Percentiles rank a stretch among this genome's conserved stretches.
phyloP scores from a whole-genome alignment of 371 early-diverging fungal genomes.

The Apophysomyces trapeziformis region DNA sequence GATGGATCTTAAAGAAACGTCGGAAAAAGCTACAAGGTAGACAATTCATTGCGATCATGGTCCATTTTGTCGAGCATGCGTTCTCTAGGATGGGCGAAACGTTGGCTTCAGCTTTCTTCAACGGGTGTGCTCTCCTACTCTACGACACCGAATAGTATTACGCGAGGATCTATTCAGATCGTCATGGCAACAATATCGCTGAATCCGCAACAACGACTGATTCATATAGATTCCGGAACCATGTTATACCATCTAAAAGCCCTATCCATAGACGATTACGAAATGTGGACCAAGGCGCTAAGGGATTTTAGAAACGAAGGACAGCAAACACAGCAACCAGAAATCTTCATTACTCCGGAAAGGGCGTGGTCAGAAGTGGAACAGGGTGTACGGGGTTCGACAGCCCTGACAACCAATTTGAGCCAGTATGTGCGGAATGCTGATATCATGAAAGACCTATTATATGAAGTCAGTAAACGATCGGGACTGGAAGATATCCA shows the following conservation, averaged over 20 bases:
- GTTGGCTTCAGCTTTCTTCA: constrained; percentile 71
- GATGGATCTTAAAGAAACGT: constrained; percentile 71
- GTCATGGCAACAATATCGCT: constrained; percentile 66
- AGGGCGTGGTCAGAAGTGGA: constrained; percentile 8
- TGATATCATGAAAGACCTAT: constrained; percentile 16
- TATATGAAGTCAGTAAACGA: constrained; percentile 16
- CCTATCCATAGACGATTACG: constrained; percentile 66
- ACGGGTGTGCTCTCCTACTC: constrained; percentile 66
- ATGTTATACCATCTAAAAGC: constrained; percentile 80
- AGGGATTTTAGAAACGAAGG: constrained; percentile 17
- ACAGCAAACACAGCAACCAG: constrained; percentile 6
- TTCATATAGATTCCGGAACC: constrained; percentile 86
- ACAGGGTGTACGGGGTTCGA: constrained; percentile 13
- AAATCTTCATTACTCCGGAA: background rate
- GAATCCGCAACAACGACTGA: constrained; percentile 64
- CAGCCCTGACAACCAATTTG: constrained; percentile 12
- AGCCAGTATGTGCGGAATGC: constrained; percentile 15
- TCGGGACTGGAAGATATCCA: constrained; percentile 14
- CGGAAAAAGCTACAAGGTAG: constrained; percentile 77
- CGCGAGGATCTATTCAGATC: constrained; percentile 78
- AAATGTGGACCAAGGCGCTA: constrained; percentile 65
- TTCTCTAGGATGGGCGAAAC: constrained; percentile 71
- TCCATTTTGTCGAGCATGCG: background rate
- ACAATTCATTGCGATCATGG: background rate
- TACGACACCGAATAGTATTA: constrained; percentile 60